Conservation (phyloP, 2,329 filamentous ascomycete species). For the Penicillium sp. region DNA sequence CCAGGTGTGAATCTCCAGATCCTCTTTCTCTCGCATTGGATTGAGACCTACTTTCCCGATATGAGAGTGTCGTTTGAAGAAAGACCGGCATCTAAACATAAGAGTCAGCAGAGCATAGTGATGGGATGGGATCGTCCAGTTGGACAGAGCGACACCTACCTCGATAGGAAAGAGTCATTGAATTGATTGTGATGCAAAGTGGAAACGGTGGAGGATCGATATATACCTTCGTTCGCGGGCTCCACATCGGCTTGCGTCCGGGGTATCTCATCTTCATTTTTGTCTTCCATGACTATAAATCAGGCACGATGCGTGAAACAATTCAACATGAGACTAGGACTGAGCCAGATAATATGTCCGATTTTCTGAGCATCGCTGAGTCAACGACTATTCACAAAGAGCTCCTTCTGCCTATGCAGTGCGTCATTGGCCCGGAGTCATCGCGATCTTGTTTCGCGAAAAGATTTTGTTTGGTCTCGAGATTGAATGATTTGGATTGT, state of each 20-base stretch:
- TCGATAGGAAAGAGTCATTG: constrained; percentile 23
- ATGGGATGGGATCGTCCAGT: not conserved
- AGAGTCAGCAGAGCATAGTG: no score
- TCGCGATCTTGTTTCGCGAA: not conserved
- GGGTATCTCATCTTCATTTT: not conserved
- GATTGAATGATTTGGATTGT: not conserved
- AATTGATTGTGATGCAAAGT: constrained; percentile 26
- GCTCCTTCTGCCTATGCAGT: not conserved
- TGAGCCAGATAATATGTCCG: not conserved
- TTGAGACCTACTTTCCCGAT: constrained; percentile 25
- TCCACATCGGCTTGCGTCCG: not conserved
- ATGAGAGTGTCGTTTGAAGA: constrained; percentile 25
- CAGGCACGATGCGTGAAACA: not conserved
- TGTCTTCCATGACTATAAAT: not conserved
- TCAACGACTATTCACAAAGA: constrained; percentile 8
- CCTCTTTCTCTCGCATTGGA: constrained; percentile 17
- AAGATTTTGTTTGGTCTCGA: not conserved
- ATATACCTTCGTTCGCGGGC: not conserved
- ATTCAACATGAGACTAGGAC: not conserved
- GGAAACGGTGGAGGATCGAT: constrained; percentile 18
- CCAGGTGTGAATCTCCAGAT: constrained; percentile 33
- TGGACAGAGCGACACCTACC: constrained; percentile 5
- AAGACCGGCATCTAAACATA: constrained; percentile 22
- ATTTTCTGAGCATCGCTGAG: not conserved
- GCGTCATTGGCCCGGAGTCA: not conserved